Base-by-base conservation (phyloP, 2,329 filamentous ascomycete genomes). In the Fonsecaea pugnacius region DNA sequence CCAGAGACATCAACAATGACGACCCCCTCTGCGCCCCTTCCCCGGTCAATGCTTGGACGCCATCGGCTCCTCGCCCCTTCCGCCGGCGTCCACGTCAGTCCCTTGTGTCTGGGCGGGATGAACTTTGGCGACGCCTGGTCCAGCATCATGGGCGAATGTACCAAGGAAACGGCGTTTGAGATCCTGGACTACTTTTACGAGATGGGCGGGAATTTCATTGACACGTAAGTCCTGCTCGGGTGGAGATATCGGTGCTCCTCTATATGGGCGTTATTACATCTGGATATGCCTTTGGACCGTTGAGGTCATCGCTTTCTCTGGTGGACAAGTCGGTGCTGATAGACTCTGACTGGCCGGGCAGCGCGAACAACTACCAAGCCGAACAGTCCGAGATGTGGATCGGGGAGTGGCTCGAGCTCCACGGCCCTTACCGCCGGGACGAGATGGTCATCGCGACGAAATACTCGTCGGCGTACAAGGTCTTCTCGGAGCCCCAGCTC, bases 371-470 rank as follows among this genome's bases (percentile, higher is more conserved):
- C 66, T 70, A 70, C 55, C 67, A 82, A 59, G 69, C 75, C 38
- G 80, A 79, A 68, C 76, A 84, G 67, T 80, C 77, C 10, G 83
- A 85, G 69, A 70, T 57, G 0, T 81, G 77, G 77, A 73, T 84
- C 16, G 82, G 82, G 35, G 82, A 84, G 64, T 85, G 82, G 83
- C 77, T 85, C 77, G 72, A 77, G 4, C 54, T 72, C 33, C 77
- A 78, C 52, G 72, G 75, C 10, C 77, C 76, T 51, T 40, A 53
- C n/a, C 57, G 64, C 6, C 79, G 82, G 8, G 80, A 84, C 67
- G 72, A 84, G 67, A 80, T 86, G 53, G 80, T 86, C 35, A 69
- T 87, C 21, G 82, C 84, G 0, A 85, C 84, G 18, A 86, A 86
- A 71, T 86, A 79, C 73, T 80, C 81, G 1, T 75, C 73, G 0